Evolutionary conservation across 1,284 basidiomycete species (phyloP).

Genomic region (Singerocomus inundabilis): DNA sequence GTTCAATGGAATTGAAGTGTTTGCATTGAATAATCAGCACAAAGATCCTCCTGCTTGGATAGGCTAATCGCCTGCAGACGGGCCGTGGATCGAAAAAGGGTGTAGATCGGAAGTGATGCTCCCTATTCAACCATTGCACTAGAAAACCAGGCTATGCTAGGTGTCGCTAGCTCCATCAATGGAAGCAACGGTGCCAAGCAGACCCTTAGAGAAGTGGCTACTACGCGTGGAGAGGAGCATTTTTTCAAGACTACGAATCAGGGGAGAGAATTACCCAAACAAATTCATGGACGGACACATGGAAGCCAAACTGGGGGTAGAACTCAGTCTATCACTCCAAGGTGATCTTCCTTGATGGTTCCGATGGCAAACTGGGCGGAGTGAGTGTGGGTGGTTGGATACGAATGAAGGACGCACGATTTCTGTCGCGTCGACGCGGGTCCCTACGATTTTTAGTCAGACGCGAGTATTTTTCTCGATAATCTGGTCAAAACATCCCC

Average conservation of each 20-base stretch:
- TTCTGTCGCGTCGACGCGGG: slow-evolving; percentile 95
- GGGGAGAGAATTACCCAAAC: neutral
- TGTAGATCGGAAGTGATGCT: neutral
- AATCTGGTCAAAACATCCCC: slow-evolving; percentile 46
- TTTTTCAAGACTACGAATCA: slow-evolving; percentile 1
- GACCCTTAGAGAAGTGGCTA: neutral
- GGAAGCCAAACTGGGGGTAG: neutral
- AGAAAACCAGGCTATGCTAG: neutral
- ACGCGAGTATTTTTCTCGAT: slow-evolving; percentile 94
- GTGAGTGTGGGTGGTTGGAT: neutral
- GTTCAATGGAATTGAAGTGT: neutral
- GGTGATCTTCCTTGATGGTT: slow-evolving; percentile 92
- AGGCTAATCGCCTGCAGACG: neutral
- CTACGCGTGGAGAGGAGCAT: neutral
- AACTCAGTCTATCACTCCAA: slow-evolving; percentile 74
- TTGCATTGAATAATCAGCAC: neutral
- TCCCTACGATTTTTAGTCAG: slow-evolving; percentile 94
- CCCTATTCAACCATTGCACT: neutral
- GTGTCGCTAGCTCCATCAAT: neutral
- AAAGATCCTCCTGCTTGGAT: neutral
- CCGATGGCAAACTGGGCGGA: slow-evolving; percentile 80
- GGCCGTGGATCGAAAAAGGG: neutral
- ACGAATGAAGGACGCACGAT: slow-evolving; percentile 61
- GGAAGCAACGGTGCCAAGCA: neutral
- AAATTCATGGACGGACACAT: neutral